Evolutionary conservation across 2,329 filamentous ascomycete species (phyloP).

Genomic region (Penicillium thymicola): DNA sequence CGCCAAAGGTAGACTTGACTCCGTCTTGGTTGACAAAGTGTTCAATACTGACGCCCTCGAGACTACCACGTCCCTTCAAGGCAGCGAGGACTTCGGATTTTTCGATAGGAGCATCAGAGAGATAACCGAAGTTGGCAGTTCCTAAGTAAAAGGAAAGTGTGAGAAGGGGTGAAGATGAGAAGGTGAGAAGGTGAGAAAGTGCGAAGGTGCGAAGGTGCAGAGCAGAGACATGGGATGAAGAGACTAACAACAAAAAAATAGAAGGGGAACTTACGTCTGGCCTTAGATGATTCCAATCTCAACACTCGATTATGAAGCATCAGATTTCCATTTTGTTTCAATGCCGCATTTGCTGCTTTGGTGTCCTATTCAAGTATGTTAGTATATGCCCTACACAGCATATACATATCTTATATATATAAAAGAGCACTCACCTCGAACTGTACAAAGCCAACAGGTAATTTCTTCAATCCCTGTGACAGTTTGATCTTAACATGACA

Average conservation of each 20-base stretch:
- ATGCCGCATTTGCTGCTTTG: conserved; percentile 10
- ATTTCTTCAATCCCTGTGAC: conserved; percentile 25
- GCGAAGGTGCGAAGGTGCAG: not conserved
- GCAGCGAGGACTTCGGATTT: conserved; percentile 27
- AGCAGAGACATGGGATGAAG: not conserved
- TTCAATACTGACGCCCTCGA: not conserved
- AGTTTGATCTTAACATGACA: conserved; percentile 37
- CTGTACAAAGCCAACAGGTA: conserved; percentile 40
- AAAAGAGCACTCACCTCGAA: conserved; percentile 31
- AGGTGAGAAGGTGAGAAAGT: not conserved
- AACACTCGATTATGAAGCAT: not conserved
- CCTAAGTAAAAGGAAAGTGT: not conserved
- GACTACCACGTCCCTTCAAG: not conserved
- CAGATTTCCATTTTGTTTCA: not conserved
- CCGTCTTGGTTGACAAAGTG: not conserved
- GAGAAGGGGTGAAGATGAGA: not conserved
- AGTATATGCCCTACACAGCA: not conserved
- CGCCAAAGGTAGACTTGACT: not conserved
- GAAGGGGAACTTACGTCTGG: not conserved
- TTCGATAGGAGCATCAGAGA: not conserved
- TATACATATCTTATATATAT: not conserved
- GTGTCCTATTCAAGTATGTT: not conserved
- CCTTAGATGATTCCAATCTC: conserved; percentile 1
- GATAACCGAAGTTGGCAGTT: not conserved
- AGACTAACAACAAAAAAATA: not conserved